Conservation (phyloP, 169 alveolate genomes). For the Toxoplasma gondii region DNA sequence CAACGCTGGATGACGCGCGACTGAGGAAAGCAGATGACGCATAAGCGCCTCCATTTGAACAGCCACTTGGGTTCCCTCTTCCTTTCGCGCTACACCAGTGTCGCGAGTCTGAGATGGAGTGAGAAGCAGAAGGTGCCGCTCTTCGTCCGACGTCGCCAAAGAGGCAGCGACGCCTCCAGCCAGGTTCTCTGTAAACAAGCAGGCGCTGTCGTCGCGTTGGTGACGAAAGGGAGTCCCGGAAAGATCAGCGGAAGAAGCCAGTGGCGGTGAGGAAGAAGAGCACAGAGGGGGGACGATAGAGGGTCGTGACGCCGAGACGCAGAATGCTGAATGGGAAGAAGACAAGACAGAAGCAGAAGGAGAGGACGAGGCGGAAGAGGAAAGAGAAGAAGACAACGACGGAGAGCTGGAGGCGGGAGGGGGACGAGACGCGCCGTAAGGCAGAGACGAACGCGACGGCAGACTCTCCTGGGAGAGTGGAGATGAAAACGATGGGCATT, state of each 20-base stretch:
- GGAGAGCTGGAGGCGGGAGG: no score
- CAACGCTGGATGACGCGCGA: background rate
- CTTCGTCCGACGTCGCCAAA: background rate
- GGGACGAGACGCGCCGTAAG: background rate
- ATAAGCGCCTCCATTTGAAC: background rate
- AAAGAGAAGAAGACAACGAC: background rate
- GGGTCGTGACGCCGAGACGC: background rate
- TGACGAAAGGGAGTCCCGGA: background rate
- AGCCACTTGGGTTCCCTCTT: background rate
- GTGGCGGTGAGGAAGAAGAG: background rate
- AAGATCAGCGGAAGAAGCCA: background rate
- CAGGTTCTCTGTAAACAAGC: background rate
- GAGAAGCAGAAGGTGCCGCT: background rate
- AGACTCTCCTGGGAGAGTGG: no score
- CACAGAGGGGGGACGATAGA: background rate
- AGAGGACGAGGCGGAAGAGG: background rate
- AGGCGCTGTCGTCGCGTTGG: background rate
- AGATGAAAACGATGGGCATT: no score
- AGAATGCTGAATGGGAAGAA: background rate
- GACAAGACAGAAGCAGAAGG: background rate
- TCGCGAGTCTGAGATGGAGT: background rate
- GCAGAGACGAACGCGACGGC: no score
- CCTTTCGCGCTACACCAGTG: background rate
- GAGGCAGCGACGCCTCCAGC: background rate
- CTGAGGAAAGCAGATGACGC: background rate